Base-by-base conservation (phyloP, 768 basidiomycete genomes). In the Boletus eberwhitei region DNA sequence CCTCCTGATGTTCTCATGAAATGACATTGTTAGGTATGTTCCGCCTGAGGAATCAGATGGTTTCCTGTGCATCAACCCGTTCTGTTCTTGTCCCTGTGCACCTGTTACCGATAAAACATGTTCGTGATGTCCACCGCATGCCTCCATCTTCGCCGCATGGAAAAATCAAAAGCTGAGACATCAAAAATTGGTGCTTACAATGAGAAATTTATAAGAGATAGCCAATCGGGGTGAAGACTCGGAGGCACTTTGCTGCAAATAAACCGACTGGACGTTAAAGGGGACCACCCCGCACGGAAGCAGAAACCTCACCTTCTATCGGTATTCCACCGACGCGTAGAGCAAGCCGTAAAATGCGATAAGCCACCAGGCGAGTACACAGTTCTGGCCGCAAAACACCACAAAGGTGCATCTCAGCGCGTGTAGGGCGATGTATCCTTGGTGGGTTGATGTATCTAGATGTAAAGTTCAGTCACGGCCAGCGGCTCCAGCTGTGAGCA, bases 271-370 rank as follows among this genome's bases (percentile, higher is more conserved):
- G 50, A 39, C 3, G 48, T 11, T 5, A 48, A 38, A 53, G 35
- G 21, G 19, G 29, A 36, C 2, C 24, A 40, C 21, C 38, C 42
- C 54, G 43, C 54, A 60, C 59, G 58, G 48, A 44, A 21, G n/a
- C 36, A 32, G 31, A 47, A 37, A 29, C 32, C 26, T 16, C 22
- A 35, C 41, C 29, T 43, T 34, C 21, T 47, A 29, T 22, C 32
- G 37, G 32, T n/a, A 21, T 50, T 54, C n/a, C 6, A 22, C 17
- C 19, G 22, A 12, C 1, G 16, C 29, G 29, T 39, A 41, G 31
- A 43, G 22, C 19, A 44, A 37, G 24, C 26, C 4, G 16, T 49
- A 22, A 43, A 16, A 43, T 21, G 45, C 4, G 31, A 36, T 36
- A 29, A 24, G 34, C n/a, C 36, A 38, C 46, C 43, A 39, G 26